These are phyloP conservation scores for Clonostachys solani DNA, from an alignment of 2,329 filamentous ascomycete genomes.

Conservation along the genomic window DNA sequence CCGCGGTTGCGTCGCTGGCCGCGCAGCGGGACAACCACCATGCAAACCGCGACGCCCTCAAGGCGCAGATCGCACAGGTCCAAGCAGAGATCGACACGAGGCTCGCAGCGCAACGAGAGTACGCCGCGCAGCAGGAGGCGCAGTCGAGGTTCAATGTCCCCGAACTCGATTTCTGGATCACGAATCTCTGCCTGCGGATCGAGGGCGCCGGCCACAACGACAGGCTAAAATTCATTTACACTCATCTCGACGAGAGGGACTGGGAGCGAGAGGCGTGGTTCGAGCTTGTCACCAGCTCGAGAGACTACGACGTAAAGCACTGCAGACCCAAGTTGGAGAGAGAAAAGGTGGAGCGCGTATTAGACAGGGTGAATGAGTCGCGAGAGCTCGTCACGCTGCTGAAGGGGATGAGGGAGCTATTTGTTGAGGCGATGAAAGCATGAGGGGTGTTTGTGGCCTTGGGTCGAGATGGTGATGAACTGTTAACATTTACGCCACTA, in stretches of 20 bases:
- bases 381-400: constrained; percentile 68
- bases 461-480: background rate
- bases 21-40: constrained; percentile 58
- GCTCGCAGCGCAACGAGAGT: constrained; percentile 66
- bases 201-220: constrained; percentile 84
- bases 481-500: background rate
- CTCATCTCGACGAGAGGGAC: constrained; percentile 79
- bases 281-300: constrained; percentile 74
- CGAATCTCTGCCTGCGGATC: constrained; percentile 81
- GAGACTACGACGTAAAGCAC: constrained; percentile 82
- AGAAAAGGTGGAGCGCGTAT: constrained; percentile 70
- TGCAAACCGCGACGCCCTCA: constrained; percentile 50
- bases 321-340: constrained; percentile 78
- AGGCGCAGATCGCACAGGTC: constrained; percentile 60
- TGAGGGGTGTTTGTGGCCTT: constrained; percentile 16
- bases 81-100: constrained; percentile 67
- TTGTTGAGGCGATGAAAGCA: constrained; percentile 61
- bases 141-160: constrained; percentile 88
- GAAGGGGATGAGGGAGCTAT: constrained; percentile 79
- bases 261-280: constrained; percentile 93
- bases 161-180: constrained; percentile 94
- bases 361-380: constrained; percentile 78
- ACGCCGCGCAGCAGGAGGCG: constrained; percentile 71
- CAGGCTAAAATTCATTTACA: constrained; percentile 84
- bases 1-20: constrained; percentile 53